phyloP scores from a whole-genome alignment of 2,329 filamentous ascomycete genomes.

The Coniochaeta sp. region DNA sequence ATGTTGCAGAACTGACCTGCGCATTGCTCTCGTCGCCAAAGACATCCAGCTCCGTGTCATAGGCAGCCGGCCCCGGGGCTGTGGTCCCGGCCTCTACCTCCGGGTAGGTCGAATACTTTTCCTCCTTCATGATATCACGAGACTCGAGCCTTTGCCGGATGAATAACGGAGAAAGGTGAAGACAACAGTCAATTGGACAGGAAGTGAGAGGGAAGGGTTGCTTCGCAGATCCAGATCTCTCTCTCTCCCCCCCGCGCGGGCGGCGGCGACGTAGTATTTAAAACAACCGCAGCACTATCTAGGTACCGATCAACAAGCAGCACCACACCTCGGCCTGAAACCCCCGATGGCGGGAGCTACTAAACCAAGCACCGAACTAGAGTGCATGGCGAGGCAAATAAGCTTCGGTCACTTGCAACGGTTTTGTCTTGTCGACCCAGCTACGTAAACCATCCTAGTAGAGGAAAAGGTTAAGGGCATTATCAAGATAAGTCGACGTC shows the following conservation, averaged over 20 bases:
- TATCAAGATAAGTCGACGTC: not conserved
- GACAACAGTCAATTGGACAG: not conserved
- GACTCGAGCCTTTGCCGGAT: too few relatives aligned
- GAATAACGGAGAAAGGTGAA: not conserved
- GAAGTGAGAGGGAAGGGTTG: not conserved
- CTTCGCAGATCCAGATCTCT: not conserved
- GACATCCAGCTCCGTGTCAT: constrained; percentile 4
- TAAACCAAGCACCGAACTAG: not conserved
- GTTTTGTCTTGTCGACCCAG: not conserved
- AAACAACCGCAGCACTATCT: not conserved
- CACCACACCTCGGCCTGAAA: too few relatives aligned
- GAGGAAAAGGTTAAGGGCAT: too few relatives aligned
- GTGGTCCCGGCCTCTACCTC: constrained; percentile 1
- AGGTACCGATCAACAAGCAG: too few relatives aligned
- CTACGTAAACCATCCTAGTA: not conserved
- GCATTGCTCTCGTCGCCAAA: constrained; percentile 8
- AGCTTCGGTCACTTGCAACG: too few relatives aligned
- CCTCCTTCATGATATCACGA: not conserved
- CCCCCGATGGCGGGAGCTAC: not conserved
- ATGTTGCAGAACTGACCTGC: not conserved
- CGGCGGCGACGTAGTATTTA: not conserved
- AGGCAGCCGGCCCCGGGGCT: not conserved
- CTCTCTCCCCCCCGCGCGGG: not conserved
- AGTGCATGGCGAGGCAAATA: not conserved
- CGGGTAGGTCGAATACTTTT: not conserved